These are phyloP conservation scores for Halophytophthora batemanensis DNA, from an alignment of 352 stramenopile species.

Conservation along the genomic window DNA sequence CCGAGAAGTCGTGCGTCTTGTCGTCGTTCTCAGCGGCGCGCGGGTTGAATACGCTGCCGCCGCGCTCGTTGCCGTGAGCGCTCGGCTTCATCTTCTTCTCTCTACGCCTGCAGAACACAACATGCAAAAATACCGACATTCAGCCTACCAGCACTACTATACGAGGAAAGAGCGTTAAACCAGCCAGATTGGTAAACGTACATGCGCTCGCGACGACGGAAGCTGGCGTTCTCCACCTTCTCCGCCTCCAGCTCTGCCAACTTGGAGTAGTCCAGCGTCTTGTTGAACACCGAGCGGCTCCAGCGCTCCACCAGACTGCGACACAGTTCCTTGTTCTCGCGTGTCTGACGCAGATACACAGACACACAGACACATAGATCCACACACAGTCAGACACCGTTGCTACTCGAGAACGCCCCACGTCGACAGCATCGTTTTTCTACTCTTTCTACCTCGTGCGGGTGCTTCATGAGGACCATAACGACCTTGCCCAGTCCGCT, in stretches of 20 bases:
- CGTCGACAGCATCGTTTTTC: neutral
- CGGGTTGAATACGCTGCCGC: constrained; percentile 52
- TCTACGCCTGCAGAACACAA: constrained; percentile 18
- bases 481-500: constrained; percentile 88
- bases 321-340: constrained; percentile 85
- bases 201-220: constrained; percentile 57
- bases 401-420: neutral
- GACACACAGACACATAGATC: too few relatives aligned
- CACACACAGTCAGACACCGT: constrained; percentile 1
- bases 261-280: constrained; percentile 86
- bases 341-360: constrained; percentile 54
- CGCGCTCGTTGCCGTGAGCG: constrained; percentile 18
- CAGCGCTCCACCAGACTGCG: constrained; percentile 82
- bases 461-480: constrained; percentile 88
- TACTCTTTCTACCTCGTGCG: constrained; percentile 62
- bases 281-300: constrained; percentile 88
- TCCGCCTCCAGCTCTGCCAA: constrained; percentile 81
- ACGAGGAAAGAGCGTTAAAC: neutral
- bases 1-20: constrained; percentile 41
- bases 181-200: constrained; percentile 9
- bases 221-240: constrained; percentile 76
- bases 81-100: constrained; percentile 45
- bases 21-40: constrained; percentile 23
- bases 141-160: constrained; percentile 4
- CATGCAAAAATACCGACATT: neutral